Evolutionary conservation across 495 filamentous ascomycete species (phyloP).

Genomic region (Neurospora sp.): DNA sequence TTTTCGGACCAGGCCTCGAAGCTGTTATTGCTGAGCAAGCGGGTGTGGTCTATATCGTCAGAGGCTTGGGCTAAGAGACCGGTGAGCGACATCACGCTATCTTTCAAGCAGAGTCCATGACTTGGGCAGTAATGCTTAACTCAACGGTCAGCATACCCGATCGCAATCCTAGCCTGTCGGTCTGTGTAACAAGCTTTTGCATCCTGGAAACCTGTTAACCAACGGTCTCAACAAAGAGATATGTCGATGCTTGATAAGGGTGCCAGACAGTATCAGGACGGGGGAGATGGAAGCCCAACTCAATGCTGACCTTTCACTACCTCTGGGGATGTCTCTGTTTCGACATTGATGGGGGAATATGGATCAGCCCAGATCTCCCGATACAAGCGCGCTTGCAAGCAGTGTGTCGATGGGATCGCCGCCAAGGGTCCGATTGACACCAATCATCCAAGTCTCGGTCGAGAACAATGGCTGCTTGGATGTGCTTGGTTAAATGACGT

Average conservation of each 20-base stretch:
- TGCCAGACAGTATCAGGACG: not conserved
- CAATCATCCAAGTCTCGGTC: not conserved
- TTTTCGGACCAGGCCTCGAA: not conserved
- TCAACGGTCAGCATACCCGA: not conserved
- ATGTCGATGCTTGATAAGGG: not conserved
- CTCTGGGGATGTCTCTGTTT: not conserved
- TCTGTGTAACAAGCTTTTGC: not conserved
- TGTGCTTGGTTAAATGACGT: not conserved
- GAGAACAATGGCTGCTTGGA: not conserved
- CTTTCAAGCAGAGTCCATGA: not conserved
- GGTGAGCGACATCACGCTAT: not conserved
- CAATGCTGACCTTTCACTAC: not conserved
- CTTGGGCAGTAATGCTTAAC: not conserved
- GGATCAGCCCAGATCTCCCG: not conserved
- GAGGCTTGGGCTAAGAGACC: not conserved
- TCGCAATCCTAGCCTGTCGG: not conserved
- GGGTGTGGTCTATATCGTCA: not conserved
- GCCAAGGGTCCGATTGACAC: not conserved
- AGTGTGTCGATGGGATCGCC: slow-evolving; percentile 12
- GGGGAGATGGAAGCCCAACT: not conserved
- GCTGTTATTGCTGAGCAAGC: not conserved
- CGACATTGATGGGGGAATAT: not conserved
- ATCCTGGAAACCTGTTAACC: not conserved
- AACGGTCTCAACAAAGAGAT: not conserved
- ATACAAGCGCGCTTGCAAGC: not conserved